phyloP scores from a whole-genome alignment of 139 green algal genomes.

The Pseudopediastrum boryanum region DNA sequence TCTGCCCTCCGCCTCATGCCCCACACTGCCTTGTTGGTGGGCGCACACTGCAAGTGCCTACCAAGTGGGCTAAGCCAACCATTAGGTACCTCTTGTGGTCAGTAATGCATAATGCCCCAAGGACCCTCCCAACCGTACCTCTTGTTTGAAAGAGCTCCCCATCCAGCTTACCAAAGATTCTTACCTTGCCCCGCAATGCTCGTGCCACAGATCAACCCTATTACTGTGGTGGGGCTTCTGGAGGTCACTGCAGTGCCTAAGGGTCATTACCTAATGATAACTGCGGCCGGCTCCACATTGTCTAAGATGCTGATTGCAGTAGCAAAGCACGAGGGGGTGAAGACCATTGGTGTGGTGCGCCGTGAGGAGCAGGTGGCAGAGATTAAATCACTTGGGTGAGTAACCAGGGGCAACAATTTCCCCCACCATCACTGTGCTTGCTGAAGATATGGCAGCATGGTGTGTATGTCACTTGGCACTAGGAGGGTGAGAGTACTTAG shows the following conservation, averaged over 20 bases:
- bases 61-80: no score
- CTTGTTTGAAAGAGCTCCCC: not conserved
- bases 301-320: conserved; percentile 23
- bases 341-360: conserved; percentile 24
- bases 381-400: conserved; percentile 17
- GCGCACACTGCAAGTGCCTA: no score
- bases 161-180: no score
- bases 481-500: not conserved
- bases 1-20: no score
- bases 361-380: conserved; percentile 21
- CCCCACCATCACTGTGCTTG: not conserved
- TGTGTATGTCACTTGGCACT: not conserved
- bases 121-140: no score
- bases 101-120: no score
- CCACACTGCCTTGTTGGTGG: no score
- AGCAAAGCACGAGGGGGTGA: conserved; percentile 15
- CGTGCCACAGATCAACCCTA: conserved; percentile 36
- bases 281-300: conserved; percentile 30
- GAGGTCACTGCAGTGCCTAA: conserved; percentile 4
- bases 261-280: conserved; percentile 26
- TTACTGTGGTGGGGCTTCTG: conserved; percentile 28
- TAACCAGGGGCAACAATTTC: not conserved
- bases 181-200: no score
- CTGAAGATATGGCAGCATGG: not conserved
- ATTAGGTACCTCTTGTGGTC: no score